Percentiles rank a stretch among this genome's conserved stretches.
These are phyloP conservation scores for Plasmodium adleri DNA, from an alignment of 169 alveolate genomes.

Conservation along the genomic window DNA sequence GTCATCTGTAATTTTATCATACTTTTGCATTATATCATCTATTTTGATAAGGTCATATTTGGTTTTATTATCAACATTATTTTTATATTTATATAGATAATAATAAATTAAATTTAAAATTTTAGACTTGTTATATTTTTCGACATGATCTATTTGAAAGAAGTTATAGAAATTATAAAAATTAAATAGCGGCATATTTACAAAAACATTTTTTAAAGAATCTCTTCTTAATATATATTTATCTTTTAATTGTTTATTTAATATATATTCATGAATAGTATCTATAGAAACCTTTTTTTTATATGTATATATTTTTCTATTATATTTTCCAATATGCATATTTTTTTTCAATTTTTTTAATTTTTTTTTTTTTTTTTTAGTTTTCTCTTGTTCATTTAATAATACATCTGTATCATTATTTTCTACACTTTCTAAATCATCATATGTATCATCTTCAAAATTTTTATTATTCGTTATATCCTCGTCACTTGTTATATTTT, in stretches of 20 bases:
- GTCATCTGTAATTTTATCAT: conserved; percentile 48
- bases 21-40: conserved; percentile 27
- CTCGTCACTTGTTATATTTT: neutral
- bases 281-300: conserved; percentile 48
- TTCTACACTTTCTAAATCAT: neutral
- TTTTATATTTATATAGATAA: conserved; percentile 69
- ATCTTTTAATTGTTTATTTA: conserved; percentile 44
- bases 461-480: neutral
- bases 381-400: neutral
- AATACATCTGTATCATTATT: neutral
- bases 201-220: conserved; percentile 68
- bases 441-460: neutral
- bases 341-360: conserved; percentile 58
- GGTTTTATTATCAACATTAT: conserved; percentile 29
- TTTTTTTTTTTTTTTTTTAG: conserved; percentile 53
- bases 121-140: conserved; percentile 72
- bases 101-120: conserved; percentile 70
- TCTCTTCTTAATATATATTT: conserved; percentile 66
- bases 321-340: conserved; percentile 75
- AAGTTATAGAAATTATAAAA: conserved; percentile 72
- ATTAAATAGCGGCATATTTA: conserved; percentile 72
- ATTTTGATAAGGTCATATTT: conserved; percentile 52
- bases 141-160: conserved; percentile 75
- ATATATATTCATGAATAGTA: conserved; percentile 46
- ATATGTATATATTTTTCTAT: conserved; percentile 63